Percentiles rank a stretch among this genome's conserved stretches.
These are phyloP conservation scores for Circinella umbellata DNA, from an alignment of 371 early-diverging fungal genomes.

Conservation along the genomic window DNA sequence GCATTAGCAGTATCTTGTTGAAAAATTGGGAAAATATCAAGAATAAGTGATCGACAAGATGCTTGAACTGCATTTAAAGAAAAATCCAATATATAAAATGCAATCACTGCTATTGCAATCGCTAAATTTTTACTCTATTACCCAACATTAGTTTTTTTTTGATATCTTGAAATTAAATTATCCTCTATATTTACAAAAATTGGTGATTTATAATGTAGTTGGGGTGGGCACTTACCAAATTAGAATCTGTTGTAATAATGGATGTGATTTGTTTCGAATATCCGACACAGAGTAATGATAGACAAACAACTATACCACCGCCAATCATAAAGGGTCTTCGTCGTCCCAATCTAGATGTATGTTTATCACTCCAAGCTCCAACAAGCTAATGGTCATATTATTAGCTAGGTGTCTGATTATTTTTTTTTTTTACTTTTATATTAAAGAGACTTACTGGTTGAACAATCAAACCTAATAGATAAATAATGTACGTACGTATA, in stretches of 20 bases:
- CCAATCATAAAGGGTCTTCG: slow-evolving; percentile 62
- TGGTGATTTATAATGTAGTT: no score
- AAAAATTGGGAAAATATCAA: slow-evolving; percentile 71
- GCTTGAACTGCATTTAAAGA: slow-evolving; percentile 76
- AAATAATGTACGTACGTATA: no score
- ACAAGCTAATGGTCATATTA: slow-evolving; percentile 37
- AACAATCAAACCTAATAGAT: slow-evolving; percentile 49
- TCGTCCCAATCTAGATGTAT: slow-evolving; percentile 58
- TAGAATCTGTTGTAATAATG: slow-evolving; percentile 18
- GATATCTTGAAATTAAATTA: no score
- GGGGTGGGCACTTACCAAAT: slow-evolving; percentile 1
- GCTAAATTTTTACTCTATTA: slow-evolving; percentile 43
- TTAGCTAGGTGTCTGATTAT: background rate
- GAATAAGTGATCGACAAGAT: slow-evolving; percentile 71
- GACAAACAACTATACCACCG: slow-evolving; percentile 56
- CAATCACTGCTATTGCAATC: slow-evolving; percentile 65
- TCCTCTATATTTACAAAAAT: no score
- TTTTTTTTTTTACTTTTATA: no score
- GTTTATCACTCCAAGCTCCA: slow-evolving; percentile 66
- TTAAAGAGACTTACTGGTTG: slow-evolving; percentile 19
- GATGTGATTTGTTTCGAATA: slow-evolving; percentile 61
- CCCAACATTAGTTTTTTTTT: no score
- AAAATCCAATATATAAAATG: slow-evolving; percentile 80
- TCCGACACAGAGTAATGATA: slow-evolving; percentile 68
- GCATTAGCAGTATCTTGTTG: slow-evolving; percentile 76